Conservation (phyloP, 2,329 filamentous ascomycete species). For the Scytalidium lignicola region DNA sequence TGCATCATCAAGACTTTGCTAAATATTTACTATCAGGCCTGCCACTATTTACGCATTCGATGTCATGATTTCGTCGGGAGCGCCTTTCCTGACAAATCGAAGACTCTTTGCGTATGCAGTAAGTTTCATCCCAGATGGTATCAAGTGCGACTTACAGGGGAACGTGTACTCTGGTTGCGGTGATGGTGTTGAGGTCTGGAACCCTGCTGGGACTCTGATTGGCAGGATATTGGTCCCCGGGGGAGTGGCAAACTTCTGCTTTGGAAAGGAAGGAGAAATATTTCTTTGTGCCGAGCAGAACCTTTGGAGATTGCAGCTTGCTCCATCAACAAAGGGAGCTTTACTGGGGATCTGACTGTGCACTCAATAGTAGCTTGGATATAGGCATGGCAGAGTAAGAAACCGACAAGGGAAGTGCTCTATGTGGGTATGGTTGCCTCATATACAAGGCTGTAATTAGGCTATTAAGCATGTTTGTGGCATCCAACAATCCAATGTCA, state of each 20-base stretch:
- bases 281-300: slow-evolving; percentile 26
- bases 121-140: slow-evolving; percentile 38
- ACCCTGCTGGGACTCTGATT: slow-evolving; percentile 36
- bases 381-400: too few species aligned
- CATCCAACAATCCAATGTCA: background rate
- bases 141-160: slow-evolving; percentile 48
- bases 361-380: too few species aligned
- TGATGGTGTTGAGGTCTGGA: slow-evolving; percentile 47
- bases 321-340: slow-evolving; percentile 21
- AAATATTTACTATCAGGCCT: slow-evolving; percentile 10
- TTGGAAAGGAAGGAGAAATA: slow-evolving; percentile 37
- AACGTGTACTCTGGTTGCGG: slow-evolving; percentile 48
- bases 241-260: slow-evolving; percentile 43
- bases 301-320: slow-evolving; percentile 5
- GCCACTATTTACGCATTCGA: slow-evolving; percentile 45
- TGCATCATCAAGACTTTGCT: background rate
- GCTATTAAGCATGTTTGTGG: background rate
- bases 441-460: background rate
- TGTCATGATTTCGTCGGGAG: slow-evolving; percentile 30
- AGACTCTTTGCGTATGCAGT: slow-evolving; percentile 47
- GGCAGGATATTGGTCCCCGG: slow-evolving; percentile 38
- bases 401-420: too few species aligned
- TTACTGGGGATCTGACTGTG: slow-evolving; percentile 31
- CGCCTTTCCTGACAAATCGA: slow-evolving; percentile 41
- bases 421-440: background rate